Conservation (phyloP, 78 protist genomes). For the Protostelium mycophagum region DNA sequence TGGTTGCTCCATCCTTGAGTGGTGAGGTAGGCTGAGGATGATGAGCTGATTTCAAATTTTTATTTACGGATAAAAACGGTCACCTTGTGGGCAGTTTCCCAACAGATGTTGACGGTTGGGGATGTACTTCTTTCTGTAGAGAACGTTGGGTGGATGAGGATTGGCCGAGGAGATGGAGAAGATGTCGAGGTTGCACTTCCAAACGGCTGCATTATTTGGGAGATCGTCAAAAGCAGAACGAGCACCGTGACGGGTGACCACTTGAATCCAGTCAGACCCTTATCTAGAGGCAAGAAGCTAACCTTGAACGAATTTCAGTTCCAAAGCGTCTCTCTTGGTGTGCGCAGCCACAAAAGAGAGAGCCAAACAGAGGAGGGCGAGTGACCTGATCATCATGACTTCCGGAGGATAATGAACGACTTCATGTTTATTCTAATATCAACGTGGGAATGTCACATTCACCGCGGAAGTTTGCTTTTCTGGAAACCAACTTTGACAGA, state of each 20-base stretch:
- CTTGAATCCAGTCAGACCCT: no score
- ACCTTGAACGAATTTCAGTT: no score
- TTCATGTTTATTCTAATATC: no score
- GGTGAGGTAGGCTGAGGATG: neutral
- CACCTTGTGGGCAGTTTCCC: neutral
- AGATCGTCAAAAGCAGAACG: neutral
- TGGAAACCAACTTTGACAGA: no score
- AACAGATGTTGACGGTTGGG: neutral
- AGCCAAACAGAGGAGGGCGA: no score
- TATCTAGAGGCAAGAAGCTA: no score
- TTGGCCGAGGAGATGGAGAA: neutral
- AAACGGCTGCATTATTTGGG: neutral
- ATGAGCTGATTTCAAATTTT: neutral
- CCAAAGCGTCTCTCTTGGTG: no score
- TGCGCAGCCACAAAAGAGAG: no score
- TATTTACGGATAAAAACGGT: neutral
- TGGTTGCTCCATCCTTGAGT: neutral
- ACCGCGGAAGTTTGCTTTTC: no score
- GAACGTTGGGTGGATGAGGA: neutral
- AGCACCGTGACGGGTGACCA: neutral
- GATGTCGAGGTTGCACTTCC: neutral
- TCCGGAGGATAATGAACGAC: no score
- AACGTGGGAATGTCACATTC: no score
- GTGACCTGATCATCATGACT: no score
- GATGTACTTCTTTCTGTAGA: neutral